Conservation (phyloP, 768 basidiomycete species). For the Tricholoma bakamatsutake region DNA sequence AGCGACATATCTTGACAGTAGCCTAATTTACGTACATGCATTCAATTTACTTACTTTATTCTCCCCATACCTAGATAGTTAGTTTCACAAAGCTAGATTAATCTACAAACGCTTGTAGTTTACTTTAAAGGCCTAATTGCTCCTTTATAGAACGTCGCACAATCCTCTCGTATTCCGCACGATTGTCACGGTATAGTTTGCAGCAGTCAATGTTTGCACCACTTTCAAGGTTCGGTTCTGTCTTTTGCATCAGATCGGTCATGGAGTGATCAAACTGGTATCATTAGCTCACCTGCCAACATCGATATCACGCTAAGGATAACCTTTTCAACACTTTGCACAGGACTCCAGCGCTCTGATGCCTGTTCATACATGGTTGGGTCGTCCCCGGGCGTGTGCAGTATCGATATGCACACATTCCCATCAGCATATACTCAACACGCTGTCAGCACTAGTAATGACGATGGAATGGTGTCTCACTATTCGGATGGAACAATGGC, state of each 20-base stretch:
- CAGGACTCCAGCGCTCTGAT: constrained; percentile 97
- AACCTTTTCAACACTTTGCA: constrained; percentile 97
- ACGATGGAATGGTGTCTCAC: constrained; percentile 41
- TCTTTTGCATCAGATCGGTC: constrained; percentile 13
- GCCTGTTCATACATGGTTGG: constrained; percentile 93
- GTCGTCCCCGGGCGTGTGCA: constrained; percentile 91
- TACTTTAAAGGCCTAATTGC: constrained; percentile 67
- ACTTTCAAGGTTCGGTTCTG: constrained; percentile 95
- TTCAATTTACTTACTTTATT: not conserved
- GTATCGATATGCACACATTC: constrained; percentile 95
- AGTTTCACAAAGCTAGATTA: not conserved
- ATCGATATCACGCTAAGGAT: constrained; percentile 94
- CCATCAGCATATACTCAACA: constrained; percentile 88
- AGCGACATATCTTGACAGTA: too few species aligned
- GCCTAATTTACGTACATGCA: not conserved
- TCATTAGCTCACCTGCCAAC: constrained; percentile 69
- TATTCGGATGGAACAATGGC: constrained; percentile 95
- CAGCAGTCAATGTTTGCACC: constrained; percentile 97
- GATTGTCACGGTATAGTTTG: constrained; percentile 92
- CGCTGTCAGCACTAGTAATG: constrained; percentile 6
- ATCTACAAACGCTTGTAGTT: not conserved
- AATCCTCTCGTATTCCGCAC: constrained; percentile 79
- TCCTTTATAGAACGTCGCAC: constrained; percentile 80
- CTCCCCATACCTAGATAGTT: not conserved
- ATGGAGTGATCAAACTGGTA: constrained; percentile 5